A percentile compares a stretch with the other conserved stretches of the same genome.
phyloP scores from a whole-genome alignment of 192 early-diverging fungal species.

The Dissophora ornata region DNA sequence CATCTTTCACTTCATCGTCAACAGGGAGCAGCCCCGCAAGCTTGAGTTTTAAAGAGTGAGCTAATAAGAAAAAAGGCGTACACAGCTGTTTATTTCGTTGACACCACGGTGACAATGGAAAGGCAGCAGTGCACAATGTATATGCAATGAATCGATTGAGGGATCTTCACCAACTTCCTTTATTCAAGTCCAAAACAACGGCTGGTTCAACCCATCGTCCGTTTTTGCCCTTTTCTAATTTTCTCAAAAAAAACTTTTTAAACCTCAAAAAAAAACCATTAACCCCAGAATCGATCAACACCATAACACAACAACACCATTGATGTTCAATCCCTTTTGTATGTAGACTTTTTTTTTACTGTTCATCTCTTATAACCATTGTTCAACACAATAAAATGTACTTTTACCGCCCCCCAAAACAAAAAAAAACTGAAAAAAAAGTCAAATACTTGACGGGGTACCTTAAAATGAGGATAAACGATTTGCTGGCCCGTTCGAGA shows the following conservation, averaged over 20 bases:
- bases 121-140: slow-evolving; percentile 13
- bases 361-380: slow-evolving; percentile 41
- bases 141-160: slow-evolving; percentile 41
- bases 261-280: slow-evolving; percentile 4
- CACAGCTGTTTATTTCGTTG: not conserved
- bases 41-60: slow-evolving; percentile 50
- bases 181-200: slow-evolving; percentile 32
- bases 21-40: slow-evolving; percentile 56
- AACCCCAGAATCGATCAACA: no score
- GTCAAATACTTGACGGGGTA: no score
- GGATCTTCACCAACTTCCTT: slow-evolving; percentile 19
- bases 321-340: slow-evolving; percentile 20
- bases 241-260: slow-evolving; percentile 33
- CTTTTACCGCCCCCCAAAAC: slow-evolving; percentile 48
- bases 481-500: no score
- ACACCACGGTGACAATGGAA: no score
- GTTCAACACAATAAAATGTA: slow-evolving; percentile 59
- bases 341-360: slow-evolving; percentile 41
- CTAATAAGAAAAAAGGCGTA: slow-evolving; percentile 44
- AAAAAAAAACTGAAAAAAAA: not conserved
- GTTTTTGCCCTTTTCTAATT: slow-evolving; percentile 30
- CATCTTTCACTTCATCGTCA: slow-evolving; percentile 5
- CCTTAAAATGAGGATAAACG: no score
- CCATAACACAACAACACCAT: not conserved
- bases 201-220: slow-evolving; percentile 54